Conservation (phyloP, 495 filamentous ascomycete genomes). For the Penicillium pulvis region DNA sequence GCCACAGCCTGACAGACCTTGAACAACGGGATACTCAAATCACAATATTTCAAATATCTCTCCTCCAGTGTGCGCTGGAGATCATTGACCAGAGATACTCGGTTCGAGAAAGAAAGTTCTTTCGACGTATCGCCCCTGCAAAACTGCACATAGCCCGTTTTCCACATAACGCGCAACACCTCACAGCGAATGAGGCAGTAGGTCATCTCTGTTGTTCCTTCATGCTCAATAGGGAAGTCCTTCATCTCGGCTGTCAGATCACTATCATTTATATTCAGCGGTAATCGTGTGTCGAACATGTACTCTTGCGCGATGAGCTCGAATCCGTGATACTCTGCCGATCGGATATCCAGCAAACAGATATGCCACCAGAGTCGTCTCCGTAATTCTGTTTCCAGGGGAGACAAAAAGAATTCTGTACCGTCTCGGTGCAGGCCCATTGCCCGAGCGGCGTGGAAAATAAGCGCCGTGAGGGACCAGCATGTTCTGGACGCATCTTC, state of each 20-base stretch:
- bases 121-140: neutral
- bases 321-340: slow-evolving; percentile 70
- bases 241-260: slow-evolving; percentile 65
- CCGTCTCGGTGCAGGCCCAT: slow-evolving; percentile 76
- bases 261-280: slow-evolving; percentile 72
- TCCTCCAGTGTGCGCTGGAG: slow-evolving; percentile 59
- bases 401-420: slow-evolving; percentile 57
- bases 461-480: slow-evolving; percentile 62
- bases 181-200: slow-evolving; percentile 71
- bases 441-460: slow-evolving; percentile 67
- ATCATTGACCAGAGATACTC: slow-evolving; percentile 56
- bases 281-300: slow-evolving; percentile 66
- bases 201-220: slow-evolving; percentile 72
- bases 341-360: slow-evolving; percentile 72
- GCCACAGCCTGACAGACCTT: slow-evolving; percentile 73
- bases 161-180: slow-evolving; percentile 22
- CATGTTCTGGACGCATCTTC: slow-evolving; percentile 56
- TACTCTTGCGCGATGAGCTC: slow-evolving; percentile 59
- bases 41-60: slow-evolving; percentile 53
- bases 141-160: slow-evolving; percentile 28
- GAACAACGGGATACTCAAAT: slow-evolving; percentile 61
- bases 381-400: slow-evolving; percentile 68
- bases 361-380: slow-evolving; percentile 76
- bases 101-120: slow-evolving; percentile 46
- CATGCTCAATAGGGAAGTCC: slow-evolving; percentile 56